Percentiles rank a stretch among this genome's conserved stretches.
Conservation (phyloP, 2,329 filamentous ascomycete genomes). For the Fragosphaeria purpurea region DNA sequence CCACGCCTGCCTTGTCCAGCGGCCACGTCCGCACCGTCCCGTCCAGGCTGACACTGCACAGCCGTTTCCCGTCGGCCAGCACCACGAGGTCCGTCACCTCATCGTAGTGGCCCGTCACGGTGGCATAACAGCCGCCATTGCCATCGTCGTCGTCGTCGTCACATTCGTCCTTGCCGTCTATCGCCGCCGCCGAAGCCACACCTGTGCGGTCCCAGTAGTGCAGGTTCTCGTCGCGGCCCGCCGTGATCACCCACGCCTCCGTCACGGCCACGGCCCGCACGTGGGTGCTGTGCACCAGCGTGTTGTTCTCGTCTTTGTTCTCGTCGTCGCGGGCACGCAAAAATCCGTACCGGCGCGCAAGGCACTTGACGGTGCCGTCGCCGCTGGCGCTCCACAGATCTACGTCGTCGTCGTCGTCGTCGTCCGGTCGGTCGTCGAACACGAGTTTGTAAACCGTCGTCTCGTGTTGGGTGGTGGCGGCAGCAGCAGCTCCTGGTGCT, state of each 20-base stretch:
- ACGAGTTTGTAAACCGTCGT: conserved; percentile 77
- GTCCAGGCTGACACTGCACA: conserved; percentile 84
- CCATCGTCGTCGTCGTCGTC: conserved; percentile 82
- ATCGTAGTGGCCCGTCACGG: conserved; percentile 78
- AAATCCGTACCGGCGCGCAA: conserved; percentile 59
- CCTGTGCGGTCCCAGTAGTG: conserved; percentile 80
- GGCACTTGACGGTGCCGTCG: conserved; percentile 77
- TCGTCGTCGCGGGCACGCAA: not conserved
- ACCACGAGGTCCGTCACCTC: conserved; percentile 77
- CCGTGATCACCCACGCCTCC: conserved; percentile 73
- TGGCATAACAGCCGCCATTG: conserved; percentile 53
- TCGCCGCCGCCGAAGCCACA: conserved; percentile 24
- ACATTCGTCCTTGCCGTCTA: conserved; percentile 55
- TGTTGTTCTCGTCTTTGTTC: conserved; percentile 38
- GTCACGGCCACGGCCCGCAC: conserved; percentile 72
- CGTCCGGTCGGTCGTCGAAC: conserved; percentile 38
- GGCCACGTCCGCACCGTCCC: conserved; percentile 81
- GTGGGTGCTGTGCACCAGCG: conserved; percentile 75
- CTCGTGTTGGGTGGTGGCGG: conserved; percentile 53
- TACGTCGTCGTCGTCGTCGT: conserved; percentile 46
- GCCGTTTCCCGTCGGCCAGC: conserved; percentile 38
- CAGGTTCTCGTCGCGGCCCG: conserved; percentile 82
- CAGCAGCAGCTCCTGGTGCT: conserved; percentile 33
- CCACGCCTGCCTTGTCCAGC: conserved; percentile 50
- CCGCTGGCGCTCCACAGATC: conserved; percentile 91